Conservation (phyloP, 441 rosid genomes). For the Syzygium syzygioides region DNA sequence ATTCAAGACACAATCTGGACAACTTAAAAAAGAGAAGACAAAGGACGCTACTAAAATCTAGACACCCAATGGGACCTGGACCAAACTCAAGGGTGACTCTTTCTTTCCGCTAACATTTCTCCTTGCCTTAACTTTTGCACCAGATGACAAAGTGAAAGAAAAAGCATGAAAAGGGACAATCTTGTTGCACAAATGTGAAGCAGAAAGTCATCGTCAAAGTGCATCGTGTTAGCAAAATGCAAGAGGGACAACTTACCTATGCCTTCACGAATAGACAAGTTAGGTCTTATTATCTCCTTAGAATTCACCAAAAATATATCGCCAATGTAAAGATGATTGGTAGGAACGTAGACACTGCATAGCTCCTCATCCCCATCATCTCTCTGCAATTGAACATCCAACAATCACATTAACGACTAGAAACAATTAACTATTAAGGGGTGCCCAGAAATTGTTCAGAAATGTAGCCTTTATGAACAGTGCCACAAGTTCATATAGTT, state of each 20-base stretch:
- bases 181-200: neutral
- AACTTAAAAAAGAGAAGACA: neutral
- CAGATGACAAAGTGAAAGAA: neutral
- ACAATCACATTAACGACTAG: conserved; percentile 3
- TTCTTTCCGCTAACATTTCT: neutral
- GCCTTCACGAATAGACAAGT: conserved; percentile 58
- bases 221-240: neutral
- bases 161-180: neutral
- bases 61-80: neutral
- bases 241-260: conserved; percentile 34
- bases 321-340: conserved; percentile 55
- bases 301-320: conserved; percentile 52
- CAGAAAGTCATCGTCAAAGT: neutral
- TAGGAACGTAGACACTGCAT: conserved; percentile 59
- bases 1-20: neutral
- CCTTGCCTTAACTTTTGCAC: neutral
- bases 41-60: neutral
- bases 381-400: conserved; percentile 23
- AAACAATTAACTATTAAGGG: neutral
- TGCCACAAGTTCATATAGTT: neutral
- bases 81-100: neutral
- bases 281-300: conserved; percentile 54
- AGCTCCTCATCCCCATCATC: conserved; percentile 55
- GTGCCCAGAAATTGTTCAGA: neutral
- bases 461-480: neutral